phyloP scores from a whole-genome alignment of 805 yeast genomes.

The Schwanniomyces sp. region DNA sequence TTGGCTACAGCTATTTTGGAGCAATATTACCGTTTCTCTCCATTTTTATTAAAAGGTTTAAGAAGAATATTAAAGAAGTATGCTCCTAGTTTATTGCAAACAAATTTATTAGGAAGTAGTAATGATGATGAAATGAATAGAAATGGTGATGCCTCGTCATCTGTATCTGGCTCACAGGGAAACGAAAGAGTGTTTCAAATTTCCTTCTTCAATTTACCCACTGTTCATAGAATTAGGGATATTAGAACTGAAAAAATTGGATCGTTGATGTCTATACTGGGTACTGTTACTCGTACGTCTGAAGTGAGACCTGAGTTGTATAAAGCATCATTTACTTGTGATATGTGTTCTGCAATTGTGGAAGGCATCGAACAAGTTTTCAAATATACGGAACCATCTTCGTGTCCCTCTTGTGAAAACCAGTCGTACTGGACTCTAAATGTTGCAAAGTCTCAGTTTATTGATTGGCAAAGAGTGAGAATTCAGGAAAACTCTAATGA shows the following conservation, averaged over 20 bases:
- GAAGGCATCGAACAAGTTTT: constrained; percentile 92
- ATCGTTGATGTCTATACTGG: constrained; percentile 76
- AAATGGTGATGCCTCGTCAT: constrained; percentile 29
- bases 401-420: constrained; percentile 88
- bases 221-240: constrained; percentile 83
- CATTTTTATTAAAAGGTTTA: constrained; percentile 76
- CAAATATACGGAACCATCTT: constrained; percentile 91
- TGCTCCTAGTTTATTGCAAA: constrained; percentile 64
- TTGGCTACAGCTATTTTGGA: constrained; percentile 86
- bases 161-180: constrained; percentile 47
- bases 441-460: constrained; percentile 78
- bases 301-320: constrained; percentile 95
- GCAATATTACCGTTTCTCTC: constrained; percentile 90
- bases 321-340: constrained; percentile 86
- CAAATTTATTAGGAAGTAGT: constrained; percentile 41
- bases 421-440: constrained; percentile 83
- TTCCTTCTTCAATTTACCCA: constrained; percentile 82
- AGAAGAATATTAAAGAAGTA: constrained; percentile 68
- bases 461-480: constrained; percentile 96
- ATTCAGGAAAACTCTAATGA: constrained; percentile 96
- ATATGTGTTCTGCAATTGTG: constrained; percentile 77
- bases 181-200: constrained; percentile 83
- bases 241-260: constrained; percentile 89
- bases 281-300: constrained; percentile 93
- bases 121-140: constrained; percentile 9